Evolutionary conservation across 1,139 yeast genomes (phyloP).

Genomic region (Geotrichum restrictum): DNA sequence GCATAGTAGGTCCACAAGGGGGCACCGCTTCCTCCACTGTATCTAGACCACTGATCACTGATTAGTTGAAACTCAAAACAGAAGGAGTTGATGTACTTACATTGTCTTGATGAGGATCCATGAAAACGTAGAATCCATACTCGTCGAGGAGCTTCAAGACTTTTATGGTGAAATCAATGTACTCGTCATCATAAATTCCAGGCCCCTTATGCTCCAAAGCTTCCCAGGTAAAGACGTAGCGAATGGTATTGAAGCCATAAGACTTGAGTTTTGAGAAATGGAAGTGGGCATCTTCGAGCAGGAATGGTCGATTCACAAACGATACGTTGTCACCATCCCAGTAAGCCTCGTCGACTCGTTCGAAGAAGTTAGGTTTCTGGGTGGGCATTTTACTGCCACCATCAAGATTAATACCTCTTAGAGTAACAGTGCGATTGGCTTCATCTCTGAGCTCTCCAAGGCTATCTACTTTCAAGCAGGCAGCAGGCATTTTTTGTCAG

Average conservation of each 20-base stretch:
- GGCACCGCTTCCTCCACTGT: conserved; percentile 92
- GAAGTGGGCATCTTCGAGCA: conserved; percentile 62
- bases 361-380: conserved; percentile 41
- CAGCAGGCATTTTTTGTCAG: conserved; percentile 8
- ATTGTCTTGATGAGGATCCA: conserved; percentile 92
- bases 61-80: conserved; percentile 3
- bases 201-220: conserved; percentile 90
- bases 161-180: conserved; percentile 63
- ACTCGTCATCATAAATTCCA: conserved; percentile 73
- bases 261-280: conserved; percentile 69
- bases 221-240: conserved; percentile 87
- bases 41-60: conserved; percentile 62
- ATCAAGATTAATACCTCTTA: conserved; percentile 77
- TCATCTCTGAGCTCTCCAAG: conserved; percentile 58
- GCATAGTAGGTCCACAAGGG: conserved; percentile 94
- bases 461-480: conserved; percentile 28
- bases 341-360: conserved; percentile 44
- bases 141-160: conserved; percentile 55
- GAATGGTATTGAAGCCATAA: conserved; percentile 76
- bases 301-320: conserved; percentile 79
- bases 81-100: conserved; percentile 7
- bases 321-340: conserved; percentile 69
- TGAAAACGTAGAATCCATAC: conserved; percentile 70
- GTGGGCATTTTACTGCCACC: conserved; percentile 65
- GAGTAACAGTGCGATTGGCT: conserved; percentile 52